Evolutionary conservation across 2,329 filamentous ascomycete species (phyloP), one percentile per base, ranked within the genome.

Genomic region (Aspergillus fischeri): DNA sequence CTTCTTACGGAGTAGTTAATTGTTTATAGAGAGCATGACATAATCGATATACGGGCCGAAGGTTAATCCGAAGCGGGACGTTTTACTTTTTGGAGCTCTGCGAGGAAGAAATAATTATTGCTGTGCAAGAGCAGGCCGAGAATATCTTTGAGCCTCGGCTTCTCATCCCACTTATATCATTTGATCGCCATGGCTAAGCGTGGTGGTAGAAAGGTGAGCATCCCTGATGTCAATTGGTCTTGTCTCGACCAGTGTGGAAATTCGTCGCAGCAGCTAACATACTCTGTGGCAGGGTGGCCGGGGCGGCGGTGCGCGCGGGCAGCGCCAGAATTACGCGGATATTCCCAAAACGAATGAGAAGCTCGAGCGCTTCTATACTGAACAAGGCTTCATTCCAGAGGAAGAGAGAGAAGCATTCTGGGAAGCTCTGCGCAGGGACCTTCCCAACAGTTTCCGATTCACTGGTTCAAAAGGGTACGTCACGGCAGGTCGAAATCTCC

Each of bases 381-480:
- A 83, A 60, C 81, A 92, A 29, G 82, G 90, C 5, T 84, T 92
- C 58, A 78, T 97, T 7, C 82, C 89, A 0, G 89, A 92, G 51
- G 85, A 87, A 49, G 93, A 97, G 77, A 86, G 84, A 68, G 80
- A 86, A 56, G 81, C 84, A 9, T 97, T 97, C 76, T 99, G 94
- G 94, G 83, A 84, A 41, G 85, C 89, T 0, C 80, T 97, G 72
- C 85, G 86, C 68, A 85, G 88, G 62, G 92, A 97, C 71, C 80
- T 99, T 52, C 94, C 94, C 55, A 97, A 97, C 79, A 97, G 92
- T 76, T 99, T 97, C 80, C 87, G 94, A 60, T 99, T 99, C 78
- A 95, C 92, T 59, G 94, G 94, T 41, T 97, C 92, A 49, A 95
- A 93, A 81, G 90, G 91, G 88, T 91, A 81, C 58, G 76, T 74